Conservation (phyloP, 805 yeast genomes). For the Myxozyma neotropica region DNA sequence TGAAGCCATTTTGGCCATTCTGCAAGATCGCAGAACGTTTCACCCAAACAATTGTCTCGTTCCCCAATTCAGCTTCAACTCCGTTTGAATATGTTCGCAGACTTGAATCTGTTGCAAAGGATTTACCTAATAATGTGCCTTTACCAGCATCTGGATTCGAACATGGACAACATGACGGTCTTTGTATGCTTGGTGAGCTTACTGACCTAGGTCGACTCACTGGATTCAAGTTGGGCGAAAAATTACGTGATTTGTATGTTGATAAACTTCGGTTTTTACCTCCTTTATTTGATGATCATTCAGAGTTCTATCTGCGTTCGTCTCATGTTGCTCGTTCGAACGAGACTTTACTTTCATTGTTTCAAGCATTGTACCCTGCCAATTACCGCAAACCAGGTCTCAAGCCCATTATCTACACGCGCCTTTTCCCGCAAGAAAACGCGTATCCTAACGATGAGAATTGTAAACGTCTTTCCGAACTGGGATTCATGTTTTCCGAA, state of each 20-base stretch:
- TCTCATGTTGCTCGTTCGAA: conserved; percentile 33
- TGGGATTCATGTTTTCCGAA: conserved; percentile 33
- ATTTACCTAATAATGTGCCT: conserved; percentile 28
- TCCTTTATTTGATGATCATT: conserved; percentile 18
- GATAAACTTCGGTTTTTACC: conserved; percentile 29
- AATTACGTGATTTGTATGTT: conserved; percentile 29
- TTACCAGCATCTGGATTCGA: conserved; percentile 26
- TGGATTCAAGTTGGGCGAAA: conserved; percentile 31
- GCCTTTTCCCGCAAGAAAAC: conserved; percentile 34
- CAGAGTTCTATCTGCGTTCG: conserved; percentile 27
- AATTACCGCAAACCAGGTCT: conserved; percentile 22
- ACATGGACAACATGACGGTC: conserved; percentile 16
- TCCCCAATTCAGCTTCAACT: conserved; percentile 21
- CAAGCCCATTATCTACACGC: conserved; percentile 27
- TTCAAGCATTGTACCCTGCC: conserved; percentile 32
- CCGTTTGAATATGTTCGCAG: conserved; percentile 30
- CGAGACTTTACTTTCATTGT: conserved; percentile 32
- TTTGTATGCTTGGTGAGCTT: conserved; percentile 33
- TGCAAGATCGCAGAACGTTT: conserved; percentile 28
- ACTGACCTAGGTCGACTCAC: conserved; percentile 34
- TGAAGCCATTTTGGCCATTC: conserved; percentile 33
- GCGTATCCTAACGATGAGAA: conserved; percentile 35
- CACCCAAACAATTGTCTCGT: conserved; percentile 27
- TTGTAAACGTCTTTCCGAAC: conserved; percentile 32
- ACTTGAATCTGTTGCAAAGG: conserved; percentile 30